These are phyloP conservation scores for Alternaria tenuissima DNA, from an alignment of 2,329 filamentous ascomycete genomes.

Conservation along the genomic window DNA sequence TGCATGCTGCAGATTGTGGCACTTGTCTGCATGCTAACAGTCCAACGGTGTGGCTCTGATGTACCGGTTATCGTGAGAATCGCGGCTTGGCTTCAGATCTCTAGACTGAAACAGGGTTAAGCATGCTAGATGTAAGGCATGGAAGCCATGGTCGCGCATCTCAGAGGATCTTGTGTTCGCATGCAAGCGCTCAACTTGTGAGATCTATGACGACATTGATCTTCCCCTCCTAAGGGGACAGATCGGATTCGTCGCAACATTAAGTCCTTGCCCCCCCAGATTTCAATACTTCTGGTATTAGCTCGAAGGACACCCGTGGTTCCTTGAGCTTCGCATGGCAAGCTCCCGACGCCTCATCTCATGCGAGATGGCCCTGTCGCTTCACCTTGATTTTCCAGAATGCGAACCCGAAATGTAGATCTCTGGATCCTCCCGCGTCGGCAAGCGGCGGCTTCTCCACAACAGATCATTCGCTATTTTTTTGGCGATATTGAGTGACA, in stretches of 20 bases:
- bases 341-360: background rate
- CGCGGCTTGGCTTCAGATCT: conserved; percentile 2
- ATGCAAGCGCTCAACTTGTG: conserved; percentile 1
- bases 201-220: conserved; percentile 15
- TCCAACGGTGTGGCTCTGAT: conserved; percentile 2
- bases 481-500: background rate
- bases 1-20: background rate
- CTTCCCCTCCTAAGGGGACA: background rate
- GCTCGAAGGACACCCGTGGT: background rate
- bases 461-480: conserved; percentile 4
- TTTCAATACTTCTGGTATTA: background rate
- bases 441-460: conserved; percentile 8
- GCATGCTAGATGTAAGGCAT: conserved; percentile 9
- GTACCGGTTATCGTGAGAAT: conserved; percentile 12
- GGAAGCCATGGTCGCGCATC: conserved; percentile 5
- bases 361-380: background rate
- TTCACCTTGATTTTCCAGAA: conserved; percentile 4
- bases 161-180: conserved; percentile 7
- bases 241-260: background rate
- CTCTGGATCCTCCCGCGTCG: conserved; percentile 16
- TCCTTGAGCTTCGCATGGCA: background rate
- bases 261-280: background rate
- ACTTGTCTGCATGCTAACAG: background rate
- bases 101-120: conserved; percentile 6
- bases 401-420: conserved; percentile 11